Percentiles rank a stretch among this genome's conserved stretches.
Evolutionary conservation across 192 early-diverging fungal species (phyloP).

Genomic region (Backusella westeae): DNA sequence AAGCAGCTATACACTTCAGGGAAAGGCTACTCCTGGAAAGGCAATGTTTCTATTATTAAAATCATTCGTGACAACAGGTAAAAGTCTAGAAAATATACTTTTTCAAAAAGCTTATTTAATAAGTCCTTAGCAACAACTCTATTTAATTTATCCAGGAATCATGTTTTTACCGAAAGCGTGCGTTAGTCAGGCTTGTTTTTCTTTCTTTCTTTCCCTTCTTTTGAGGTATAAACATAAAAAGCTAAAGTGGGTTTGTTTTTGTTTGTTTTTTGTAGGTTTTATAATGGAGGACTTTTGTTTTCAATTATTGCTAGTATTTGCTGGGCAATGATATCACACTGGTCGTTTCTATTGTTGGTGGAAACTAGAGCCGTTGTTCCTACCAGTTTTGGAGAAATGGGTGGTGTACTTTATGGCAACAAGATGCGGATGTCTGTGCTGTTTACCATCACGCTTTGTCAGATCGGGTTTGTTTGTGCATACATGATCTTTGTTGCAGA

Average conservation of each 20-base stretch:
- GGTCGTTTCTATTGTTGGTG: conserved; percentile 66
- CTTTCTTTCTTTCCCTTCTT: no score
- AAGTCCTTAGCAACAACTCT: neutral
- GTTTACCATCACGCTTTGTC: conserved; percentile 46
- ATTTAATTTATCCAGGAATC: neutral
- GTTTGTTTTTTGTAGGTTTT: conserved; percentile 39
- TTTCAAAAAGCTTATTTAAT: neutral
- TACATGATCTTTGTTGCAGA: conserved; percentile 91
- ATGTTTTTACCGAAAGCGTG: conserved; percentile 36
- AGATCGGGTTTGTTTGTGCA: conserved; percentile 88
- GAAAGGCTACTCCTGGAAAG: conserved; percentile 63
- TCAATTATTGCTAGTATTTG: conserved; percentile 55
- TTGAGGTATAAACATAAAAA: no score
- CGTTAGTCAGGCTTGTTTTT: neutral
- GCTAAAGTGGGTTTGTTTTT: neutral
- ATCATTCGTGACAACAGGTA: conserved; percentile 60
- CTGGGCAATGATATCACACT: conserved; percentile 60
- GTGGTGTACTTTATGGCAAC: conserved; percentile 60
- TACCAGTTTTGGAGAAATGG: conserved; percentile 71
- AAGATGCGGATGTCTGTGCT: conserved; percentile 62
- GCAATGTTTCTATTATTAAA: conserved; percentile 78
- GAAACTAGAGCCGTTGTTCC: conserved; percentile 59
- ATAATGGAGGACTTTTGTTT: conserved; percentile 63
- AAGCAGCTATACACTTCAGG: conserved; percentile 32
- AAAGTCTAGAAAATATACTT: neutral